Conservation (phyloP, 78 protist genomes). For the Blattamonas nauphoetae region DNA sequence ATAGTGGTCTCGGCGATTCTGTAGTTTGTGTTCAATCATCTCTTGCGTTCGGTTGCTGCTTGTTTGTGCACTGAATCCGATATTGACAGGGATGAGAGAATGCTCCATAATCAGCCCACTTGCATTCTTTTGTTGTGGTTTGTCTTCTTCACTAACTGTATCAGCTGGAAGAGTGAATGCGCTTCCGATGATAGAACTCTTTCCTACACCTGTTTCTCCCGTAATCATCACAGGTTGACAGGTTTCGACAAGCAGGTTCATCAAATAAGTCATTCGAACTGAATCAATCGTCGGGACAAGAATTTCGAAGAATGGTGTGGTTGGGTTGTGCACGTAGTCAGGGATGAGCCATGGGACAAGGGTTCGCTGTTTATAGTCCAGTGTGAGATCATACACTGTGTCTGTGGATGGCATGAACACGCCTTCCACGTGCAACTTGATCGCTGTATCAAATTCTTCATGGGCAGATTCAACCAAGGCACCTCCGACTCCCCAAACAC, state of each 20-base stretch:
- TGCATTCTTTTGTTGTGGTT: too few species aligned
- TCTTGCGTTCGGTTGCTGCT: constrained; percentile 61
- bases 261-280: constrained; percentile 30
- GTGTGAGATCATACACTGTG: constrained; percentile 43
- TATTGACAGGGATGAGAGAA: constrained; percentile 35
- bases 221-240: constrained; percentile 27
- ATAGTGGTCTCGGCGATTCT: constrained; percentile 47
- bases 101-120: too few species aligned
- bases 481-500: constrained; percentile 58
- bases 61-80: too few species aligned
- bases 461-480: constrained; percentile 2
- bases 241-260: constrained; percentile 3
- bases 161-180: background rate
- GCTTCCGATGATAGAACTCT: constrained; percentile 27
- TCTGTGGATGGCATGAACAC: constrained; percentile 42
- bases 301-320: constrained; percentile 21
- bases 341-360: constrained; percentile 3
- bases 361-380: background rate
- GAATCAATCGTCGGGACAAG: constrained; percentile 61
- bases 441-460: constrained; percentile 20
- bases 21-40: constrained; percentile 57
- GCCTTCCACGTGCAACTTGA: constrained; percentile 51
- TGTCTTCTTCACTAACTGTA: too few species aligned
- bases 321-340: background rate
- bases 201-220: constrained; percentile 68